These are phyloP conservation scores for Coelastrella sp. DNA, from an alignment of 139 green algal genomes.

Conservation along the genomic window DNA sequence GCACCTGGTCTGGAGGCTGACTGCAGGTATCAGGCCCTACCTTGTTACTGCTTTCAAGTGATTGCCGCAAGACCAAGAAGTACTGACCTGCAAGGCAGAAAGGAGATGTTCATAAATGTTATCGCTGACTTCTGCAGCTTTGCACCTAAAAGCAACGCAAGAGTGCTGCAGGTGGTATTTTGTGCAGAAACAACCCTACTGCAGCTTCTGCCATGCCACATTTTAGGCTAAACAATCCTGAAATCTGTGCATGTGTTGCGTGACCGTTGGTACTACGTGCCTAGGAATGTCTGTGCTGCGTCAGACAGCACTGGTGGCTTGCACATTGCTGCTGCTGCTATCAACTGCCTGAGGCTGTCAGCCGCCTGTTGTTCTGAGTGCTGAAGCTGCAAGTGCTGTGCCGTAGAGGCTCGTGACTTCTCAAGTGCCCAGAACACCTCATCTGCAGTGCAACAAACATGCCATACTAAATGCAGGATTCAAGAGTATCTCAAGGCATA, in stretches of 20 bases:
- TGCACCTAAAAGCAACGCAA: no score
- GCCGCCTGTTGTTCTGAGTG: neutral
- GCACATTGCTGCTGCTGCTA: neutral
- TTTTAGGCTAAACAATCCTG: no score
- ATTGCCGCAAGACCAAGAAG: slow-evolving; percentile 29
- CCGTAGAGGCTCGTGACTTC: neutral
- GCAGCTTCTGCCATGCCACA: no score
- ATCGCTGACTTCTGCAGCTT: no score
- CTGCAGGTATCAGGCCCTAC: neutral
- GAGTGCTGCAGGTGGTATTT: no score
- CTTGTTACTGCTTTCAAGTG: slow-evolving; percentile 34
- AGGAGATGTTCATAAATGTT: no score
- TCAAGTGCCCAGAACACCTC: neutral
- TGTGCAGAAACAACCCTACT: no score
- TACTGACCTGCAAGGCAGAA: slow-evolving; percentile 8
- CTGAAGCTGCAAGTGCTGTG: neutral
- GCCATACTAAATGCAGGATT: no score
- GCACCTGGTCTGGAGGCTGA: no score
- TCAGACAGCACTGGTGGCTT: slow-evolving; percentile 1
- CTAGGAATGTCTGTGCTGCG: slow-evolving; percentile 21
- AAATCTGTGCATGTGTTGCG: no score
- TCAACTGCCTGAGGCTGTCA: neutral
- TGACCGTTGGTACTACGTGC: neutral
- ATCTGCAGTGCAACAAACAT: neutral
- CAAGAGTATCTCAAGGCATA: no score